Evolutionary conservation across 352 stramenopile species (phyloP).

Genomic region (Aphanomyces euteiches): DNA sequence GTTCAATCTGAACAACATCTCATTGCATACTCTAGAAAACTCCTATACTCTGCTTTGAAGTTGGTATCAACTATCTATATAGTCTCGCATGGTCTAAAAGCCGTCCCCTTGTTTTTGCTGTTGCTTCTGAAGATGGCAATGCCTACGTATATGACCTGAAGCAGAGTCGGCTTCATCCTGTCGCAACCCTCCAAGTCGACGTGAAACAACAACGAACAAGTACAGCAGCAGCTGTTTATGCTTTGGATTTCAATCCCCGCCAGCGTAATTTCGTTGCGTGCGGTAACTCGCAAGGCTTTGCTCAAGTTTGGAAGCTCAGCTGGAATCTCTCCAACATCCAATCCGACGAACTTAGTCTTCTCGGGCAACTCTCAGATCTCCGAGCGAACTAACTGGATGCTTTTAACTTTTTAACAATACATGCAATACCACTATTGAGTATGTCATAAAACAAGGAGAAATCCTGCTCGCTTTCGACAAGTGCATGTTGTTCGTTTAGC

Average conservation of each 20-base stretch:
- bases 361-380: conserved; percentile 36
- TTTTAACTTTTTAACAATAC: too few relatives aligned
- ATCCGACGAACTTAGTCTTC: conserved; percentile 52
- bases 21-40: conserved; percentile 38
- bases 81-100: conserved; percentile 69
- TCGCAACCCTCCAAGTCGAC: conserved; percentile 5
- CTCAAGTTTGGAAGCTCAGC: conserved; percentile 81
- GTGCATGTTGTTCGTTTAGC: too few relatives aligned
- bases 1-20: neutral
- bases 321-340: conserved; percentile 81
- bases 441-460: too few relatives aligned
- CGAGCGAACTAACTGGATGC: too few relatives aligned
- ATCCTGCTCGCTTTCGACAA: too few relatives aligned
- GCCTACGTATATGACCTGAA: conserved; percentile 78
- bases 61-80: conserved; percentile 69
- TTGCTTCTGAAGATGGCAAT: conserved; percentile 64
- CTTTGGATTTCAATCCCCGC: conserved; percentile 72
- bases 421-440: too few relatives aligned
- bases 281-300: conserved; percentile 53
- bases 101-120: conserved; percentile 66
- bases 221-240: conserved; percentile 42
- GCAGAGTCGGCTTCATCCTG: conserved; percentile 16
- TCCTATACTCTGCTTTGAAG: conserved; percentile 59
- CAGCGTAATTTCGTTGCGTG: conserved; percentile 81
- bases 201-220: neutral